Evolutionary conservation across 2,329 filamentous ascomycete species (phyloP).

Genomic region (Diaporthe longicolla): DNA sequence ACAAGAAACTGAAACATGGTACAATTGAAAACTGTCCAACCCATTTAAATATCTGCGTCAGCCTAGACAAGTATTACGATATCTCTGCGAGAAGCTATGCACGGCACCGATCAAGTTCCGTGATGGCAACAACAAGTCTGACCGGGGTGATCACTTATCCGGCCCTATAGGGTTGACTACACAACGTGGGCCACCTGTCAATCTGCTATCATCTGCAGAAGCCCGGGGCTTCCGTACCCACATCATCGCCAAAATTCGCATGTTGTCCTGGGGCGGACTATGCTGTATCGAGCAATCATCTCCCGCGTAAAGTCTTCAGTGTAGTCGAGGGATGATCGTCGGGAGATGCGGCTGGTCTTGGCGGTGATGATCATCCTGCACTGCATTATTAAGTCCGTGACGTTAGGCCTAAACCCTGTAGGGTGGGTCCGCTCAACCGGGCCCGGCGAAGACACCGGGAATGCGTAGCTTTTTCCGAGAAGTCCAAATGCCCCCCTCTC

Average conservation of each 20-base stretch:
- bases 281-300: background rate
- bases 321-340: background rate
- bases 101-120: background rate
- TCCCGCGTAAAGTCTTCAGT: background rate
- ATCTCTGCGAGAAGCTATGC: background rate
- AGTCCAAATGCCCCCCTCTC: slow-evolving; percentile 4
- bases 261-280: background rate
- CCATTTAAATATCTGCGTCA: background rate
- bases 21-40: background rate
- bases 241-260: background rate
- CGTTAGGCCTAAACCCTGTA: background rate
- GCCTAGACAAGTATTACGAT: background rate
- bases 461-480: slow-evolving; percentile 22
- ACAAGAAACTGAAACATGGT: background rate
- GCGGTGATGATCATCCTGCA: background rate
- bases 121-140: background rate
- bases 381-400: background rate
- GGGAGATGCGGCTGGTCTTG: slow-evolving; percentile 4
- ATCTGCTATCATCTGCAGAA: no score
- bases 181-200: background rate
- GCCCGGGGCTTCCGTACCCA: slow-evolving; percentile 7
- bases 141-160: background rate
- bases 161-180: background rate
- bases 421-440: background rate
- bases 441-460: slow-evolving; percentile 9